These are phyloP conservation scores for Euptelea pleiosperma DNA, from an alignment of 164 flowering plant genomes.

Conservation along the genomic window DNA sequence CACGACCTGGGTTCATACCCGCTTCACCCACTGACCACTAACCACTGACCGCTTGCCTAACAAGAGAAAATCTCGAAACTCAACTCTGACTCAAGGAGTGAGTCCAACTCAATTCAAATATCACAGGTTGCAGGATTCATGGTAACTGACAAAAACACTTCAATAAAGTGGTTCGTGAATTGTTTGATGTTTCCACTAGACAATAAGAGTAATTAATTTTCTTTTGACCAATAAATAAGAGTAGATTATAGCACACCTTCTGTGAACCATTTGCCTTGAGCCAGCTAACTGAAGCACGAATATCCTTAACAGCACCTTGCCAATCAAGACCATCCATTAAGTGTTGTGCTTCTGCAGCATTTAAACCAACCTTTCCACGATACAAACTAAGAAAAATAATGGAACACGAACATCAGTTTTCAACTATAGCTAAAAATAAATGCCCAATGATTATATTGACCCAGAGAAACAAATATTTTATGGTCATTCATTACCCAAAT, in stretches of 20 bases:
- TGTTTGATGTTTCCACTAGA: too few species aligned
- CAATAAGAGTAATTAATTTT: not conserved
- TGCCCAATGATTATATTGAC: not conserved
- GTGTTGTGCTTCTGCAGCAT: slow-evolving; percentile 95
- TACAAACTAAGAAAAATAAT: slow-evolving; percentile 51
- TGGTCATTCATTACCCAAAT: too few species aligned
- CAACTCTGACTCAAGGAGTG: too few species aligned
- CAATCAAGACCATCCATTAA: slow-evolving; percentile 91
- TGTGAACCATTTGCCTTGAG: slow-evolving; percentile 89
- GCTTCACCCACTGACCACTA: too few species aligned
- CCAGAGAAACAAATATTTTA: too few species aligned
- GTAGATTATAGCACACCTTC: slow-evolving; percentile 50
- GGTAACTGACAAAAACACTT: not conserved
- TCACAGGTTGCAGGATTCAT: not conserved
- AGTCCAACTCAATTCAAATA: not conserved
- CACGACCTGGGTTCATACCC: too few species aligned
- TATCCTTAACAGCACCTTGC: slow-evolving; percentile 97
- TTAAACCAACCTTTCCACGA: slow-evolving; percentile 90
- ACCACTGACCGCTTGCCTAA: too few species aligned
- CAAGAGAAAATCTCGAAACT: too few species aligned
- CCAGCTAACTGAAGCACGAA: slow-evolving; percentile 87
- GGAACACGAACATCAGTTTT: not conserved
- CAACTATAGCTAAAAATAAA: not conserved
- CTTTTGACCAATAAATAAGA: not conserved
- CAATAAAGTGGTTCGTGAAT: too few species aligned